Conservation (phyloP, 2,329 filamentous ascomycete genomes). For the Colletotrichum melonis region DNA sequence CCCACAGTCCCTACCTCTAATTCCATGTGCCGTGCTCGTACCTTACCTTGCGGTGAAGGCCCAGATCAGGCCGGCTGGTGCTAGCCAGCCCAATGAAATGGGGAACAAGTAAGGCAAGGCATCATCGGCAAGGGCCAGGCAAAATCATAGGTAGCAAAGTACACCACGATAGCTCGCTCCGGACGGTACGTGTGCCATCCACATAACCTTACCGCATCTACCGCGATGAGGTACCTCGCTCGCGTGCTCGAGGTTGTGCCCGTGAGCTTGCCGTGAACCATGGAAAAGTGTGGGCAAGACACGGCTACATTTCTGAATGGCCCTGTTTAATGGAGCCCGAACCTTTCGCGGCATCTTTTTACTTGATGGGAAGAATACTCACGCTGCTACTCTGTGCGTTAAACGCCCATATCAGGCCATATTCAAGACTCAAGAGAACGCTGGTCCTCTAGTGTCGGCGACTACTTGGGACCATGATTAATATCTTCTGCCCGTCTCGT, state of each 20-base stretch:
- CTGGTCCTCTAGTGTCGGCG: background rate
- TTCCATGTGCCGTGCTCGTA: background rate
- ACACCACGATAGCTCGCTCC: too few relatives aligned
- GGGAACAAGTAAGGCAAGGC: background rate
- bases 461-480: background rate
- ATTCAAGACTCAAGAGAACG: background rate
- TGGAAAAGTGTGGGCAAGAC: background rate
- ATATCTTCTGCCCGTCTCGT: background rate
- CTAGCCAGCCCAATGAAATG: background rate
- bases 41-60: background rate
- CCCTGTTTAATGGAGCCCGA: background rate
- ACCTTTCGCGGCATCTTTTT: background rate
- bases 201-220: background rate
- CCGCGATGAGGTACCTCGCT: background rate
- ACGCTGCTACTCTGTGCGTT: background rate
- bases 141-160: too few relatives aligned
- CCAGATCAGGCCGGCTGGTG: background rate
- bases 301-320: background rate
- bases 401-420: background rate
- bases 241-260: background rate
- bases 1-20: background rate
- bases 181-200: background rate
- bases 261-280: background rate
- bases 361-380: background rate
- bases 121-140: background rate